Conservation (phyloP, 371 early-diverging fungal genomes). For the Mortierella sp. region DNA sequence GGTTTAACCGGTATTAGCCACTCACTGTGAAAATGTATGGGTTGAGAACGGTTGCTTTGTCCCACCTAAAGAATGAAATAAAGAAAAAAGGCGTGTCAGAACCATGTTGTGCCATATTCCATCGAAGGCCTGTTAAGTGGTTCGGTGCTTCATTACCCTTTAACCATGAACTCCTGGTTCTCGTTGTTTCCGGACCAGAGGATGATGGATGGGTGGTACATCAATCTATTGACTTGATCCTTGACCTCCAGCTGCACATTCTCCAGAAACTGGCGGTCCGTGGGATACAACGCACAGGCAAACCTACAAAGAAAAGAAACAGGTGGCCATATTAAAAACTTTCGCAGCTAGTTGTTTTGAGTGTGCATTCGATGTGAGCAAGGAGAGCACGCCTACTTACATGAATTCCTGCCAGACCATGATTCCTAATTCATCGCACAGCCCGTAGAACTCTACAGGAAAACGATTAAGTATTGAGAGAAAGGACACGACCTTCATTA, state of each 20-base stretch:
- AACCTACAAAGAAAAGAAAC: conserved; percentile 42
- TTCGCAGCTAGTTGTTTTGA: no score
- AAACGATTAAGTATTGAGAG: background rate
- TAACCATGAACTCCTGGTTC: conserved; percentile 62
- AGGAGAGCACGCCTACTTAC: conserved; percentile 19
- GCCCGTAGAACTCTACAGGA: conserved; percentile 60
- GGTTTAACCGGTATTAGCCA: no score
- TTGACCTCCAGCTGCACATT: conserved; percentile 60
- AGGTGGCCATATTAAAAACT: no score
- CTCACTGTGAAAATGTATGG: conserved; percentile 52
- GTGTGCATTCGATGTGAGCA: no score
- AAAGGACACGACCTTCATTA: background rate
- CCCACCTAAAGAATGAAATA: conserved; percentile 25
- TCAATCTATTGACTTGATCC: conserved; percentile 57
- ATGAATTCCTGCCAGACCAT: conserved; percentile 74
- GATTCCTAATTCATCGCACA: conserved; percentile 66
- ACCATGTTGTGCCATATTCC: background rate
- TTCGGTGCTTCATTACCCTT: conserved; percentile 24
- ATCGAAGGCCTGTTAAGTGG: background rate
- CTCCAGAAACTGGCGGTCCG: conserved; percentile 57
- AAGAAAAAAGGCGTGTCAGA: background rate
- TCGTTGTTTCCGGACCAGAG: conserved; percentile 73
- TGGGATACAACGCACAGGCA: conserved; percentile 68
- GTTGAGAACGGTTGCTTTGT: conserved; percentile 33
- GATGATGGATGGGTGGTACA: conserved; percentile 59